These are phyloP conservation scores for Ambrosia trifida DNA, from an alignment of 129 eudicot species.

Conservation along the genomic window DNA sequence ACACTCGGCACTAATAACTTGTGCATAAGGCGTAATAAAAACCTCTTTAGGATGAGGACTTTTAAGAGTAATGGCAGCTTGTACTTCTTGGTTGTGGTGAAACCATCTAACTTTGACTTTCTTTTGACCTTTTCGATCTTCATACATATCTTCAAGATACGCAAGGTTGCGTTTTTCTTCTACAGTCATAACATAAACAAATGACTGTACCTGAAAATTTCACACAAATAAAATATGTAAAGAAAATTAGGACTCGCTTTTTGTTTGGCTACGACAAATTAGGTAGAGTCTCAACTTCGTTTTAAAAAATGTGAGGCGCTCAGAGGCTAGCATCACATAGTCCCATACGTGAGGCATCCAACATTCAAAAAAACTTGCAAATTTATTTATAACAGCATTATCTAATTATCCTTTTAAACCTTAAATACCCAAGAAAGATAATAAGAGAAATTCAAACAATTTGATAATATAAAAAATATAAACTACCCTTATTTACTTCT, in stretches of 20 bases:
- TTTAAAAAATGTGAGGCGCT: too few species aligned
- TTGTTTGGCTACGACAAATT: not conserved
- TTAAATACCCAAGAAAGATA: not conserved
- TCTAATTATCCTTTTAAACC: too few species aligned
- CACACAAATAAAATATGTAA: not conserved
- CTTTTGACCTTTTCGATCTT: constrained; percentile 84
- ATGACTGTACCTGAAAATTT: constrained; percentile 71
- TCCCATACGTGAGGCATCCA: too few species aligned
- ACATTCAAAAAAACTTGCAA: too few species aligned
- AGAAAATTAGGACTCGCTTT: not conserved
- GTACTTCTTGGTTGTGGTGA: constrained; percentile 86
- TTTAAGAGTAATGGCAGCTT: constrained; percentile 58
- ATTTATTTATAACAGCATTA: too few species aligned
- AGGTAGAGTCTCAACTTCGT: not conserved
- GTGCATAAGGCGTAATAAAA: constrained; percentile 91
- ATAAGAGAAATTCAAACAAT: not conserved
- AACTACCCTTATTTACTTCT: not conserved
- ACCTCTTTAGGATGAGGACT: constrained; percentile 90
- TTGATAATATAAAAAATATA: too few species aligned
- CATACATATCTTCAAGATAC: constrained; percentile 96
- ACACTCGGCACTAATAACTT: constrained; percentile 95
- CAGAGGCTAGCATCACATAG: too few species aligned
- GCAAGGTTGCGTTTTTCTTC: constrained; percentile 83
- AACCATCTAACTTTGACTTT: constrained; percentile 99
- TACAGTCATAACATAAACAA: constrained; percentile 96